Base-by-base conservation (phyloP, 2,329 filamentous ascomycete species). In the Ascochyta clinopodiicola region DNA sequence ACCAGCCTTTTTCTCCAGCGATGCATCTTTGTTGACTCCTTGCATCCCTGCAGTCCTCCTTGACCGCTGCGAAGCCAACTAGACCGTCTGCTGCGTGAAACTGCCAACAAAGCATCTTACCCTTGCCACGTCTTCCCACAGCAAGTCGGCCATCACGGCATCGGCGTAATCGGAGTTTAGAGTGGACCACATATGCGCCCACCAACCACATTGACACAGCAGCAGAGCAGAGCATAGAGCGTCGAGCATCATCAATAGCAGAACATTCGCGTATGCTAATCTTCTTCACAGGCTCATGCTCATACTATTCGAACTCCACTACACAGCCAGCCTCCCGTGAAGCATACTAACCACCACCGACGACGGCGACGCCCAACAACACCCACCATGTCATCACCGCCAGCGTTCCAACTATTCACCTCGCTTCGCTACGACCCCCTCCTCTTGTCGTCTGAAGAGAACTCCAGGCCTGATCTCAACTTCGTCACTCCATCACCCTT, bases 401-500 rank as follows among this genome's bases (percentile, higher is more conserved):
- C 15, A 57, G 56, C 27, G 6, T 77, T 77, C 51, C 68, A 74
- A 29, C 69, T 78, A 27, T 76, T 77, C 52, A 76, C 75, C 2
- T 74, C 75, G 27, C 59, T 78, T 25, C 71, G 75, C 39, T 75
- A 76, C 49, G 75, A 78, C 40, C 71, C 72, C 2, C 54, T 75
- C 15, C 74, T 77, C 10, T 61, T 73, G 0, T 53, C 57, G 13
- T 75, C 71, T 2, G 15, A 52, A 1, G 69, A 76, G 51, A 78
- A 77, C 48, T 83, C 80, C 17, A 88, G 81, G 38, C 64, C 64
- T 34, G 63, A 57, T 47, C 68, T 72, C 77, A 87, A 86, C 66
- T 80, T 78, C 63, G 61, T 68, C 24, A 75, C 79, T 24, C 69
- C 78, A 6, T 90, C 86, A 8, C 84, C 88, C 0, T 87, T 91